Conservation (phyloP, 805 yeast genomes). For the Komagataella populi region DNA sequence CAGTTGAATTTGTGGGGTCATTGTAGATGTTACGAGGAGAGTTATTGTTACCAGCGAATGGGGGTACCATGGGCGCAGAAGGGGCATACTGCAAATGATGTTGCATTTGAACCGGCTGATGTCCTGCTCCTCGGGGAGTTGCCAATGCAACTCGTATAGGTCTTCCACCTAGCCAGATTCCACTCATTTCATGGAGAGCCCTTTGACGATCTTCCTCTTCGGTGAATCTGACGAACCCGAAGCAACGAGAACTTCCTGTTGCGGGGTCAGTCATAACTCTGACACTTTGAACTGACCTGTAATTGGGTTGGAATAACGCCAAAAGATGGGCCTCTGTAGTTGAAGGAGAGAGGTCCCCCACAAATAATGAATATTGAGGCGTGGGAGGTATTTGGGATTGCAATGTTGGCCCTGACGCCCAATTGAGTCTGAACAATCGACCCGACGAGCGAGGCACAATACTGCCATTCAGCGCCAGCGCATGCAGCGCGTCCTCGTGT, state of each 20-base stretch:
- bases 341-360: slow-evolving; percentile 70
- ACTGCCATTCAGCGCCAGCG: slow-evolving; percentile 52
- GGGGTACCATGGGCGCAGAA: slow-evolving; percentile 2
- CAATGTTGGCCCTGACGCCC: slow-evolving; percentile 79
- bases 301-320: slow-evolving; percentile 56
- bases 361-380: slow-evolving; percentile 68
- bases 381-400: slow-evolving; percentile 57
- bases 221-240: slow-evolving; percentile 70
- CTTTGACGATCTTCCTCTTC: slow-evolving; percentile 54
- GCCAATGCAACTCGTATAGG: slow-evolving; percentile 69
- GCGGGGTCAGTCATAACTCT: slow-evolving; percentile 81
- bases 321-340: slow-evolving; percentile 72
- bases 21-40: slow-evolving; percentile 10
- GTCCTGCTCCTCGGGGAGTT: slow-evolving; percentile 28
- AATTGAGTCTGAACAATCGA: slow-evolving; percentile 59
- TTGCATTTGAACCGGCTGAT: slow-evolving; percentile 7
- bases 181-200: slow-evolving; percentile 66
- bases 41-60: background rate
- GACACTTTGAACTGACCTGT: slow-evolving; percentile 59
- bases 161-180: slow-evolving; percentile 69
- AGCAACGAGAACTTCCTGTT: slow-evolving; percentile 63
- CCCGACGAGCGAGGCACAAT: slow-evolving; percentile 43
- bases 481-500: slow-evolving; percentile 57
- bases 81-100: slow-evolving; percentile 8
- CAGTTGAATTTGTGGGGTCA: slow-evolving; percentile 68